Evolutionary conservation across 495 filamentous ascomycete species (phyloP), one percentile per base, ranked within the genome.

Genomic region (Lasiosphaeria hispida): DNA sequence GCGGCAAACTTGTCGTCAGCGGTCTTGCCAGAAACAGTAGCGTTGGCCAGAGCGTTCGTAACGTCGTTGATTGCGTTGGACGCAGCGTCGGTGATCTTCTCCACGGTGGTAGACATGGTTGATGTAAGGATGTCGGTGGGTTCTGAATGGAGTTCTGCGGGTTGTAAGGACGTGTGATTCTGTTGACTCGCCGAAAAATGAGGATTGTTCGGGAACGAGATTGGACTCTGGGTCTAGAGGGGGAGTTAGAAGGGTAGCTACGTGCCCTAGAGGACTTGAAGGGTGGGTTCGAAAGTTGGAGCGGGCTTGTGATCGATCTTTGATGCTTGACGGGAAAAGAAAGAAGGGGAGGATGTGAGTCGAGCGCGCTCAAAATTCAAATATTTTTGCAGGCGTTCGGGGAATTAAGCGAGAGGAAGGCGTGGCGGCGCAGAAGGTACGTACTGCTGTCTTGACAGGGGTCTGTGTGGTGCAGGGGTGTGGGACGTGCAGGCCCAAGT

Each of bases 171-270:
- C 67, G 64, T 66, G 66, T 53, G 63, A 35, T 52, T 61, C n/a
- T 55, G 61, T 69, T 67, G 69, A 66, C 61, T 70, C 70, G 70
- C 67, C 60, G 63, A 61, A 53, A 23, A 63, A 58, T 47, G 57
- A 59, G 63, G 75, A 75, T 73, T 37, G 72, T 75, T 78, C 62
- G 66, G 70, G 70, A 72, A 74, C 71, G 67, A 65, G 69, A 68
- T 76, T 79, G 74, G 76, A 80, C 78, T 81, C 77, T 81, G 78
- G 79, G 74, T 69, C 64, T 70, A 69, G 76, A 76, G 79, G 80
- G 80, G 81, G 78, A 76, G 75, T 76, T 71, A 80, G 80, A 80
- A 91, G 89, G 89, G 89, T 91, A 88, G 89, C 88, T 92, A 80
- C 71, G 88, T 88, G 89, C 89, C 89, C 88, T 90, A 92, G 88